Conservation (phyloP, 78 protist species). For the Emiliania huxleyi region DNA sequence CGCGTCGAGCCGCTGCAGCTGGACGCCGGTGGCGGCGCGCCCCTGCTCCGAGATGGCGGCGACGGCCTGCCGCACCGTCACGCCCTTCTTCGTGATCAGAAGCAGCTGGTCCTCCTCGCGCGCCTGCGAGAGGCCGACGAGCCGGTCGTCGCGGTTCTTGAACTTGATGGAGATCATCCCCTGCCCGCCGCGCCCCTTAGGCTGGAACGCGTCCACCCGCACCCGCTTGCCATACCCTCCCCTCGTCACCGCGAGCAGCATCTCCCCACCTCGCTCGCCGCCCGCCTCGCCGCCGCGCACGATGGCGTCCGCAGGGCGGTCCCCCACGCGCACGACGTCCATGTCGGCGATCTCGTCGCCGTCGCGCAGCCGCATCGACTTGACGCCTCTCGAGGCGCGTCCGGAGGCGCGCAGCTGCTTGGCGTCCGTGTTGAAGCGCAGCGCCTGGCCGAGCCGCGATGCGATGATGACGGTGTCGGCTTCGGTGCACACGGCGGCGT, state of each 20-base stretch:
- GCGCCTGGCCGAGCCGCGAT: not conserved
- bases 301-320: not conserved
- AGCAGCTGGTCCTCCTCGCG: not conserved
- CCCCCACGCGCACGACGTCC: not conserved
- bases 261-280: not conserved
- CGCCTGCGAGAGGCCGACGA: not conserved
- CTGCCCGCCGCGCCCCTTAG: not conserved
- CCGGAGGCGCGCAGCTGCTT: not conserved
- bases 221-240: not conserved
- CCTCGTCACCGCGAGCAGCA: not conserved
- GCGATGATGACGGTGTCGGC: not conserved
- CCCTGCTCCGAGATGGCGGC: not conserved
- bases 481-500: not conserved
- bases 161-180: not conserved
- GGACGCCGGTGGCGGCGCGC: not conserved
- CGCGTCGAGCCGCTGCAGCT: not conserved
- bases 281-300: not conserved
- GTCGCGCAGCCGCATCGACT: not conserved
- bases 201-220: not conserved
- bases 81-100: not conserved
- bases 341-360: not conserved
- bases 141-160: not conserved
- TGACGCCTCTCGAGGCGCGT: not conserved
- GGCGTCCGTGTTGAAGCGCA: not conserved
- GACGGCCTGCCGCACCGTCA: not conserved